Evolutionary conservation across 768 basidiomycete genomes (phyloP).

Genomic region (Hortiboletus flavorubellus): DNA sequence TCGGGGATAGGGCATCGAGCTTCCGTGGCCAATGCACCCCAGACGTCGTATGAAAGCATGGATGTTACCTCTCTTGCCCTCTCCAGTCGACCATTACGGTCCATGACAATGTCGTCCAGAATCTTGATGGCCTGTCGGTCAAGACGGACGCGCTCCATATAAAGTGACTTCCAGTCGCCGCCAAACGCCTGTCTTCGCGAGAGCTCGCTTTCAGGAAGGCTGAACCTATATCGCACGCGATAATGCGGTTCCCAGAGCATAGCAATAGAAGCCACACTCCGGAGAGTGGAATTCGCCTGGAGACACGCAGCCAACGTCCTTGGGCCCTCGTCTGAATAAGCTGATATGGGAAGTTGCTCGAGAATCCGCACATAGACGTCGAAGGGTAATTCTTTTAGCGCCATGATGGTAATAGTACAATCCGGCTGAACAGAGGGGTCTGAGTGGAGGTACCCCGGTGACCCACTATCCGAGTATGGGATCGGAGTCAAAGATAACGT

Average conservation of each 20-base stretch:
- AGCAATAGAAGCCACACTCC: slow-evolving; percentile 40
- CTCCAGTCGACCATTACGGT: slow-evolving; percentile 37
- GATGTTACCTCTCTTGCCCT: slow-evolving; percentile 38
- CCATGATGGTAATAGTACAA: slow-evolving; percentile 14
- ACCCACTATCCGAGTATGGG: no score
- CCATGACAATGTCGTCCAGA: slow-evolving; percentile 40
- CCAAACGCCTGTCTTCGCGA: slow-evolving; percentile 27
- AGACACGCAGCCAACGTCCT: slow-evolving; percentile 42
- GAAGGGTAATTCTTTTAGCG: slow-evolving; percentile 26
- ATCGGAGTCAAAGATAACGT: no score
- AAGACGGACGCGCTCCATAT: slow-evolving; percentile 40
- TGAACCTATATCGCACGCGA: slow-evolving; percentile 44
- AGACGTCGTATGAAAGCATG: slow-evolving; percentile 50
- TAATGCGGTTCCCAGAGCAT: slow-evolving; percentile 55
- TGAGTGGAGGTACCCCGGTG: neutral
- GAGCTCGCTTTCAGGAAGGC: slow-evolving; percentile 35
- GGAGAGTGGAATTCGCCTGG: slow-evolving; percentile 36
- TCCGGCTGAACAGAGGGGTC: neutral
- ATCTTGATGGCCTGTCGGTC: slow-evolving; percentile 41
- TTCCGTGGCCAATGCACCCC: slow-evolving; percentile 49
- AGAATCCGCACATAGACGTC: slow-evolving; percentile 40
- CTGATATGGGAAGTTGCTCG: slow-evolving; percentile 29
- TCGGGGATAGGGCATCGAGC: slow-evolving; percentile 34
- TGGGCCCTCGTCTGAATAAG: slow-evolving; percentile 21
- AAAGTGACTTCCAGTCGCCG: slow-evolving; percentile 47